Percentiles rank a stretch among this genome's conserved stretches.
These are phyloP conservation scores for Paecilomyces variotii DNA, from an alignment of 2,329 filamentous ascomycete genomes.

Conservation along the genomic window DNA sequence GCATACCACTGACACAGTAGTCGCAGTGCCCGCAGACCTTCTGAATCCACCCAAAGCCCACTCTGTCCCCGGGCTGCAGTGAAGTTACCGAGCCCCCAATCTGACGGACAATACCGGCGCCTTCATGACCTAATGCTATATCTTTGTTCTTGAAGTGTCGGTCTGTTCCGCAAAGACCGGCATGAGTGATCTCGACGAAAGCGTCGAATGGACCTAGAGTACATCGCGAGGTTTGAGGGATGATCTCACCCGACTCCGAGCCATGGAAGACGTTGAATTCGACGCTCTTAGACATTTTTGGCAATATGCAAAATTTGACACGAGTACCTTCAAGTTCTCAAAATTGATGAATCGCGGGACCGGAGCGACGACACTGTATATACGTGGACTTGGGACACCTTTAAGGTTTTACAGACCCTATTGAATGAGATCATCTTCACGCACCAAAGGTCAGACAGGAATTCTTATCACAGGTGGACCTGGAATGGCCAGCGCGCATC, in stretches of 20 bases:
- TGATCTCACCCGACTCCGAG: conserved; percentile 6
- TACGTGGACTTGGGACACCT: not conserved
- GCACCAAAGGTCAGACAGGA: not conserved
- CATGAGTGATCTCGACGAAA: conserved; percentile 14
- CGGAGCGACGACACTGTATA: not conserved
- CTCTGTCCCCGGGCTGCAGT: conserved; percentile 38
- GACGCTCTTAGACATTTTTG: conserved; percentile 2
- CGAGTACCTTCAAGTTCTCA: not conserved
- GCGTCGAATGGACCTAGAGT: conserved; percentile 9
- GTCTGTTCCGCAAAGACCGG: conserved; percentile 17
- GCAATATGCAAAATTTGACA: not conserved
- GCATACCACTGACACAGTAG: conserved; percentile 22
- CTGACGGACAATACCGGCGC: conserved; percentile 44
- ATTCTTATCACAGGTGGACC: not conserved
- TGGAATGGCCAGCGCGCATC: not conserved
- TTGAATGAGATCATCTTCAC: not conserved
- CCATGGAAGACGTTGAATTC: conserved; percentile 12
- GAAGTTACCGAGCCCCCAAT: conserved; percentile 38
- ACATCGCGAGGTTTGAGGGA: not conserved
- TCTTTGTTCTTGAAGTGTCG: conserved; percentile 11
- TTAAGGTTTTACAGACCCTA: not conserved
- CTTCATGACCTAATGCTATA: conserved; percentile 45
- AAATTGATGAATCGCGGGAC: not conserved
- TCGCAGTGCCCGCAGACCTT: conserved; percentile 27
- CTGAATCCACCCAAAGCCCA: conserved; percentile 30